These are phyloP conservation scores for Xylaria cubensis DNA, from an alignment of 495 filamentous ascomycete genomes.

Conservation along the genomic window DNA sequence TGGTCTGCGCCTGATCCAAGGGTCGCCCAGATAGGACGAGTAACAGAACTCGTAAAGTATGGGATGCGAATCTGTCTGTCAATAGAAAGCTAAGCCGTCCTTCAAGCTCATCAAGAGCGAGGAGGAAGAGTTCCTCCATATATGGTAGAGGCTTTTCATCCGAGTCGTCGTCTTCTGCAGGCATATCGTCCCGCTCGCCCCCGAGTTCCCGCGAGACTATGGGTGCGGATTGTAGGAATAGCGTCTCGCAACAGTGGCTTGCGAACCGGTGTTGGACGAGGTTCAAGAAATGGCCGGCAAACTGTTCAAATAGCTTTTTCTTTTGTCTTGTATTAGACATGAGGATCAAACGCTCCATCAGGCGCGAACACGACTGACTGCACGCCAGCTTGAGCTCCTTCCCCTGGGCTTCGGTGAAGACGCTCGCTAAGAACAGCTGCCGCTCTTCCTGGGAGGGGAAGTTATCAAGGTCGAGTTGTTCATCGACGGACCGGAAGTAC, in stretches of 20 bases:
- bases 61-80: slow-evolving; percentile 88
- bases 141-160: slow-evolving; percentile 52
- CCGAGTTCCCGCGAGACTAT: slow-evolving; percentile 75
- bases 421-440: slow-evolving; percentile 78
- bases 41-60: slow-evolving; percentile 83
- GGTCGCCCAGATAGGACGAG: slow-evolving; percentile 85
- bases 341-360: slow-evolving; percentile 89
- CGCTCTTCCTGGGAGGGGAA: slow-evolving; percentile 82
- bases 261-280: slow-evolving; percentile 95
- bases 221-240: slow-evolving; percentile 83
- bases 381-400: slow-evolving; percentile 96
- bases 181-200: slow-evolving; percentile 43
- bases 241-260: slow-evolving; percentile 92
- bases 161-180: slow-evolving; percentile 52
- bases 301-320: slow-evolving; percentile 82
- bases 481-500: slow-evolving; percentile 88
- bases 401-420: slow-evolving; percentile 83
- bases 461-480: slow-evolving; percentile 85
- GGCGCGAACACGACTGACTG: slow-evolving; percentile 90
- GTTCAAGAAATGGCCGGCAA: slow-evolving; percentile 86
- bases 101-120: slow-evolving; percentile 81
- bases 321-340: slow-evolving; percentile 81
- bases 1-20: slow-evolving; percentile 66
- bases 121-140: slow-evolving; percentile 85
- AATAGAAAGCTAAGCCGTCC: slow-evolving; percentile 82